Percentiles rank a stretch among this genome's conserved stretches.
phyloP scores from a whole-genome alignment of 2,329 filamentous ascomycete genomes.

The Tolypocladium tropicale region DNA sequence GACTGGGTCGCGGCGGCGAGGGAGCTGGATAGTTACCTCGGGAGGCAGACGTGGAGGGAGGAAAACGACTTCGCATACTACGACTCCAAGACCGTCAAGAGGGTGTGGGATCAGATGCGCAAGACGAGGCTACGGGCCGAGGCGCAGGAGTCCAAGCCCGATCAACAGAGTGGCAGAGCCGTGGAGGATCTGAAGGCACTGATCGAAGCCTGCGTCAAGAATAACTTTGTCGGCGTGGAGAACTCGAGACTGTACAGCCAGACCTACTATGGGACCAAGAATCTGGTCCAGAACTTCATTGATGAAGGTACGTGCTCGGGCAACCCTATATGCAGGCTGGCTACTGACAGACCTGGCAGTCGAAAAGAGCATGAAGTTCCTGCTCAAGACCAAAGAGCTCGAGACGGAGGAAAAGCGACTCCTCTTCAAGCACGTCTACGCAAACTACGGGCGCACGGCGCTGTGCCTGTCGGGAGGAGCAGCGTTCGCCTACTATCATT shows the following conservation, averaged over 20 bases:
- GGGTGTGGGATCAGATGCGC: conserved; percentile 66
- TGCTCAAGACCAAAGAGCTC: conserved; percentile 59
- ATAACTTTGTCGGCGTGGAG: conserved; percentile 92
- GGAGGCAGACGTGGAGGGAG: conserved; percentile 71
- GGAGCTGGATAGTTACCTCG: conserved; percentile 69
- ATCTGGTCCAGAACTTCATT: conserved; percentile 79
- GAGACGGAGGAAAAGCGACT: conserved; percentile 62
- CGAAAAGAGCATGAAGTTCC: conserved; percentile 53
- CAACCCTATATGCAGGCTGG: neutral
- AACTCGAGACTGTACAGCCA: conserved; percentile 93
- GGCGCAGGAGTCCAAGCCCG: conserved; percentile 29
- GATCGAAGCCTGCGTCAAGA: conserved; percentile 88
- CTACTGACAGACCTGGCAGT: conserved; percentile 29
- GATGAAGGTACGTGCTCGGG: conserved; percentile 55
- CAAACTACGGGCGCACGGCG: conserved; percentile 87
- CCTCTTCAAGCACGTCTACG: conserved; percentile 79
- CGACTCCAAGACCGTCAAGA: conserved; percentile 71
- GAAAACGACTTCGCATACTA: conserved; percentile 76
- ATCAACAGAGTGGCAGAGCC: conserved; percentile 28
- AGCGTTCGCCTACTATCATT: conserved; percentile 93
- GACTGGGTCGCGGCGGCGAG: conserved; percentile 78
- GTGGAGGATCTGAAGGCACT: conserved; percentile 69
- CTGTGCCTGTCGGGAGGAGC: conserved; percentile 89
- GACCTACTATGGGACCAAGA: conserved; percentile 96
- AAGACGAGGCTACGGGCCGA: conserved; percentile 53